Conservation (phyloP, 2,329 filamentous ascomycete genomes). For the Paracamarosporium sp. region DNA sequence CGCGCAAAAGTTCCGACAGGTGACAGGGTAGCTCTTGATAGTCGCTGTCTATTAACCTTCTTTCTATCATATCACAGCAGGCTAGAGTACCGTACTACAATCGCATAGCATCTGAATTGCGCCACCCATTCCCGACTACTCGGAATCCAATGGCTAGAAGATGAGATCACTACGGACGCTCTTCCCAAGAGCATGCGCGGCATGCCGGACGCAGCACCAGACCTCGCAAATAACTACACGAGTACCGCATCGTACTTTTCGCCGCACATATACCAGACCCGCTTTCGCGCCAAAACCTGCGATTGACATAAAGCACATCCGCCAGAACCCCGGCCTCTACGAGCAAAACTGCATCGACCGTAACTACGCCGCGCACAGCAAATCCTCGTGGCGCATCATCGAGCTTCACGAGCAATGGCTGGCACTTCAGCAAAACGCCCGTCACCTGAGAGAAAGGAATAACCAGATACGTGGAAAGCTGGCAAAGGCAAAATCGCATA, state of each 20-base stretch:
- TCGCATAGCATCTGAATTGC: background rate
- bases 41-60: background rate
- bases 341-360: slow-evolving; percentile 82
- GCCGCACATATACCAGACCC: slow-evolving; percentile 60
- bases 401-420: slow-evolving; percentile 56
- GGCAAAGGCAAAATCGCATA: slow-evolving; percentile 48
- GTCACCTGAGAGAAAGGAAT: slow-evolving; percentile 68
- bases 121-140: background rate
- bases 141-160: slow-evolving; percentile 1
- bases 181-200: slow-evolving; percentile 20
- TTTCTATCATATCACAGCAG: background rate
- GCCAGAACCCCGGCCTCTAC: slow-evolving; percentile 81
- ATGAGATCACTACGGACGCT: slow-evolving; percentile 33
- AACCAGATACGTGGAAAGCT: slow-evolving; percentile 67
- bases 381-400: slow-evolving; percentile 61
- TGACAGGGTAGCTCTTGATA: slow-evolving; percentile 4
- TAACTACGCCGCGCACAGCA: slow-evolving; percentile 71
- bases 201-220: slow-evolving; percentile 15
- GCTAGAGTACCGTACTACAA: background rate
- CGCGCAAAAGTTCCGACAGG: slow-evolving; percentile 16
- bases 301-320: slow-evolving; percentile 89
- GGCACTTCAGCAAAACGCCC: slow-evolving; percentile 63
- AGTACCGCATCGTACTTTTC: slow-evolving; percentile 45
- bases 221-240: background rate
- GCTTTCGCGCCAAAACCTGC: slow-evolving; percentile 78